Percentiles rank a stretch among this genome's conserved stretches.
Conservation (phyloP, 345 rosid genomes). For the Microcos paniculata region DNA sequence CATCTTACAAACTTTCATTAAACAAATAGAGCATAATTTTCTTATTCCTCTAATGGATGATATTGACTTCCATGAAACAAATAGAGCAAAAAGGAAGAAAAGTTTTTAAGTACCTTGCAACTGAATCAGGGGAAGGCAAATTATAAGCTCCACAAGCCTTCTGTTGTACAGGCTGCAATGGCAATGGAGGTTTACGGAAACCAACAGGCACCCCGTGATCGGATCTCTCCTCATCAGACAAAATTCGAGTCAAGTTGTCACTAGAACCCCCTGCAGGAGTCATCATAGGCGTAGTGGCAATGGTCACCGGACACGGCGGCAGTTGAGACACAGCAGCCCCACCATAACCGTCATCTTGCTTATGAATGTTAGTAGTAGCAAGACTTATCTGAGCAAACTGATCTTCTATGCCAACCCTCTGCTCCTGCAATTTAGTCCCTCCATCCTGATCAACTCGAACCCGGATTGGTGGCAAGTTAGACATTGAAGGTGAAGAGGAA, state of each 20-base stretch:
- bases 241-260: slow-evolving; percentile 32
- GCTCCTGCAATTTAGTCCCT: slow-evolving; percentile 23
- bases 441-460: slow-evolving; percentile 42
- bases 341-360: slow-evolving; percentile 40
- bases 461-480: slow-evolving; percentile 66
- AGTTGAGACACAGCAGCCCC: slow-evolving; percentile 25
- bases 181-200: slow-evolving; percentile 72
- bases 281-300: slow-evolving; percentile 9
- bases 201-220: slow-evolving; percentile 51
- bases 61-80: background rate
- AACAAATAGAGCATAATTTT: background rate
- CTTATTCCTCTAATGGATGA: background rate
- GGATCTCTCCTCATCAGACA: slow-evolving; percentile 63
- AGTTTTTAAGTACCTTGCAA: slow-evolving; percentile 47
- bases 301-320: slow-evolving; percentile 27
- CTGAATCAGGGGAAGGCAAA: slow-evolving; percentile 74
- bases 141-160: slow-evolving; percentile 35
- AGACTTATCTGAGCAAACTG: slow-evolving; percentile 56
- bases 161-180: slow-evolving; percentile 51
- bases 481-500: slow-evolving; percentile 66
- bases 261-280: slow-evolving; percentile 27
- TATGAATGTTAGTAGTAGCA: slow-evolving; percentile 30
- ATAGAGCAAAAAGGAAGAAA: background rate
- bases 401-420: slow-evolving; percentile 47
- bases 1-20: no score